Evolutionary conservation across 2,329 filamentous ascomycete genomes (phyloP).

Genomic region (Ploettnerulaceae sp.): DNA sequence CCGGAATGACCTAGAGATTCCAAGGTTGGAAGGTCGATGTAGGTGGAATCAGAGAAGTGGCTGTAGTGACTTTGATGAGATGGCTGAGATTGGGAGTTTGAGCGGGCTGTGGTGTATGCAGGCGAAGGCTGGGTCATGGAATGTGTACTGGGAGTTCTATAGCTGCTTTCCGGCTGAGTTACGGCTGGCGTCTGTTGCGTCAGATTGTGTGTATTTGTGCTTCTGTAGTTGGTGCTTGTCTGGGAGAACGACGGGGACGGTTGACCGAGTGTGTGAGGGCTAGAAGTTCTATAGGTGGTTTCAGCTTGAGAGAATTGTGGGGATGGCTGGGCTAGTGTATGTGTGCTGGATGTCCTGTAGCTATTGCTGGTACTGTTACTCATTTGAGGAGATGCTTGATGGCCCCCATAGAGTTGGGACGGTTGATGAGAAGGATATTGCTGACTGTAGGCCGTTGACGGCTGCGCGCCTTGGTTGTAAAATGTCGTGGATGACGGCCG

Average conservation of each 20-base stretch:
- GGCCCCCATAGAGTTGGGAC: conserved; percentile 28
- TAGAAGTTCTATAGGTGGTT: conserved; percentile 30
- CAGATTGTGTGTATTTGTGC: conserved; percentile 20
- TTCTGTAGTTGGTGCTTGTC: conserved; percentile 24
- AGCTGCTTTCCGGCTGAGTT: conserved; percentile 25
- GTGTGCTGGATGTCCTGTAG: conserved; percentile 25
- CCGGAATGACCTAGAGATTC: conserved; percentile 29
- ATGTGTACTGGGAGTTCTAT: conserved; percentile 25
- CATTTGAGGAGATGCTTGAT: conserved; percentile 31
- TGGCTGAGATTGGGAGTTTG: conserved; percentile 25
- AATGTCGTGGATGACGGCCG: conserved; percentile 26
- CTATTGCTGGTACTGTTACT: conserved; percentile 27
- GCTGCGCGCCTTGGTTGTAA: conserved; percentile 27
- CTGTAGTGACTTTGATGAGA: conserved; percentile 31
- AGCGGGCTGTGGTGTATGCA: conserved; percentile 22
- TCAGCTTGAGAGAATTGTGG: conserved; percentile 31
- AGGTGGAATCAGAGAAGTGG: conserved; percentile 29
- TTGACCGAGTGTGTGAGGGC: conserved; percentile 29
- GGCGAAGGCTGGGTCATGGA: conserved; percentile 24
- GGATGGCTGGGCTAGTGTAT: conserved; percentile 28
- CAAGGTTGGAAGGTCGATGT: conserved; percentile 31
- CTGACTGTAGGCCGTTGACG: conserved; percentile 24
- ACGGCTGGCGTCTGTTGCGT: conserved; percentile 26
- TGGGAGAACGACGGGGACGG: conserved; percentile 30
- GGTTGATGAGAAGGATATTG: conserved; percentile 32